Evolutionary conservation across 2,329 filamentous ascomycete species (phyloP).

Genomic region (Cercospora sp.): DNA sequence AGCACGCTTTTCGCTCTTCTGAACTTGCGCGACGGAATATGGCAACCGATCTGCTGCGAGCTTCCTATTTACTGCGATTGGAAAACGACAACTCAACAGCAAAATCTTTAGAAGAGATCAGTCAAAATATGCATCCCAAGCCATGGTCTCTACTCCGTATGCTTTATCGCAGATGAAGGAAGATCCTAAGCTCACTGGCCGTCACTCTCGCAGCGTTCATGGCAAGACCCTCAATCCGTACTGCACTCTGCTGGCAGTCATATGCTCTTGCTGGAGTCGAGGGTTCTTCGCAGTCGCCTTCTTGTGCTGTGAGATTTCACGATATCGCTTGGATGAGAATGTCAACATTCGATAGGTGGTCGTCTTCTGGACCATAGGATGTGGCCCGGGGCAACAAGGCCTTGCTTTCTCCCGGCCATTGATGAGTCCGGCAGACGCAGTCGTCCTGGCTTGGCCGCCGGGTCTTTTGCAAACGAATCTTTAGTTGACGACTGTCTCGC

Average conservation of each 20-base stretch:
- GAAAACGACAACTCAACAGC: background rate
- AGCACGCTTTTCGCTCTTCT: too few relatives aligned
- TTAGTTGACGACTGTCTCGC: too few relatives aligned
- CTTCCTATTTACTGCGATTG: background rate
- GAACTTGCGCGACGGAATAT: background rate
- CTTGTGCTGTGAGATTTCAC: background rate
- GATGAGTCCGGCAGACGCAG: background rate
- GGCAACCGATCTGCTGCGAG: background rate
- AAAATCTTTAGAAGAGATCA: background rate
- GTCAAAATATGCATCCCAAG: background rate
- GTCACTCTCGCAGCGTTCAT: background rate
- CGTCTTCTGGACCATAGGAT: background rate
- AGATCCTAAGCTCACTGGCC: background rate
- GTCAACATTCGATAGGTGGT: background rate
- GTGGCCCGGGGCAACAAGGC: background rate
- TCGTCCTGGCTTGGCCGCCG: background rate
- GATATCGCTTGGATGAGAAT: background rate
- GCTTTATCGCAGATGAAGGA: background rate
- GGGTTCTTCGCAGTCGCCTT: too few relatives aligned
- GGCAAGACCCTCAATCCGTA: background rate
- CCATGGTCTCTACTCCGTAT: background rate
- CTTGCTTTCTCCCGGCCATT: background rate
- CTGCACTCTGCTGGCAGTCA: background rate
- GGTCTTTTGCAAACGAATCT: too few relatives aligned
- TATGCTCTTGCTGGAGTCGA: background rate